These are phyloP conservation scores for Colletotrichum chlorophyti DNA, from an alignment of 2,329 filamentous ascomycete genomes.

Conservation along the genomic window DNA sequence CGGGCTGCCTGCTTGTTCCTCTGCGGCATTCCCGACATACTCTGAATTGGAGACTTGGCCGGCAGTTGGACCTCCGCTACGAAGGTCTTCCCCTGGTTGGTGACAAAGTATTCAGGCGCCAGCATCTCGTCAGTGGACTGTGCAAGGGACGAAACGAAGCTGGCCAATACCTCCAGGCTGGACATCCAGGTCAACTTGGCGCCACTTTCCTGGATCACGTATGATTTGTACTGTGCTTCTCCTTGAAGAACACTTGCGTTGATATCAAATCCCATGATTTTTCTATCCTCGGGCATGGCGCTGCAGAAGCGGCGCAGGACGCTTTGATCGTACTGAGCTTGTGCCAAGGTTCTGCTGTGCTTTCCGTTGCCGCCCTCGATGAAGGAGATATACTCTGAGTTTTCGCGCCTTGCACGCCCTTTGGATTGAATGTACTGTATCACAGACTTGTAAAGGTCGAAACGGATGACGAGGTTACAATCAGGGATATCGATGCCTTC, in stretches of 20 bases:
- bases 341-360: slow-evolving; percentile 63
- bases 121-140: slow-evolving; percentile 44
- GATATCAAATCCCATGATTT: slow-evolving; percentile 66
- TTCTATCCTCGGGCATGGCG: slow-evolving; percentile 75
- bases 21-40: slow-evolving; percentile 67
- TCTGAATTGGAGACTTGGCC: slow-evolving; percentile 73
- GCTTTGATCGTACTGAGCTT: slow-evolving; percentile 66
- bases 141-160: slow-evolving; percentile 75
- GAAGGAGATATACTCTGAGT: slow-evolving; percentile 88
- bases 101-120: slow-evolving; percentile 67
- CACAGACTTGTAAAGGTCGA: slow-evolving; percentile 87
- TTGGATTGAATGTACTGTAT: slow-evolving; percentile 96
- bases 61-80: slow-evolving; percentile 83
- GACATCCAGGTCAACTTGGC: slow-evolving; percentile 82
- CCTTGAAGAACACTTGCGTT: slow-evolving; percentile 62
- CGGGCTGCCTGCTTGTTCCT: slow-evolving; percentile 80
- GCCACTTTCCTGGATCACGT: slow-evolving; percentile 69
- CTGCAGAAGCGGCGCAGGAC: slow-evolving; percentile 79
- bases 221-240: slow-evolving; percentile 56
- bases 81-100: slow-evolving; percentile 63
- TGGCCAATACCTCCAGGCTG: slow-evolving; percentile 73
- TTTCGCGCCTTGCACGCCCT: slow-evolving; percentile 79
- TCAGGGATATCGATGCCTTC: slow-evolving; percentile 74
- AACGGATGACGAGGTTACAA: slow-evolving; percentile 74
- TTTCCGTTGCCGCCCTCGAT: slow-evolving; percentile 71